These are phyloP conservation scores for Fagopyrum esculentum DNA, from an alignment of 148 eudicot genomes.

Conservation along the genomic window DNA sequence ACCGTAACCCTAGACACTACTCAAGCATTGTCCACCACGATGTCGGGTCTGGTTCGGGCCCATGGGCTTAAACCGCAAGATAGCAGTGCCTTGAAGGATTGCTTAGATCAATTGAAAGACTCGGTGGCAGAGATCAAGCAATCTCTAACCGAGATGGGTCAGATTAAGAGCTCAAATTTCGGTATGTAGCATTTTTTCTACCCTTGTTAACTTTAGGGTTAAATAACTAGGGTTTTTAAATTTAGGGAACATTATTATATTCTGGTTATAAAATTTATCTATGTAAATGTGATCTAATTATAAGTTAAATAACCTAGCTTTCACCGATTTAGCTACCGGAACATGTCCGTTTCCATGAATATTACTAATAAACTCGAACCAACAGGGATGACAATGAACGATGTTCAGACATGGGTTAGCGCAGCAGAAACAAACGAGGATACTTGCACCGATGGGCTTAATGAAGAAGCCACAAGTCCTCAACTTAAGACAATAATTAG, in stretches of 20 bases:
- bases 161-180: not conserved
- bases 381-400: constrained; percentile 12
- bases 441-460: constrained; percentile 30
- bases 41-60: not conserved
- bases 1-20: not conserved
- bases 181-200: too few relatives aligned
- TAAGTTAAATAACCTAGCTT: too few relatives aligned
- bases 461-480: constrained; percentile 17
- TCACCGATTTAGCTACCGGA: too few relatives aligned
- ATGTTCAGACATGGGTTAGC: constrained; percentile 38
- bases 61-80: not conserved
- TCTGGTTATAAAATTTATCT: too few relatives aligned
- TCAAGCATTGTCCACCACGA: not conserved
- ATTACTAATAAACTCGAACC: too few relatives aligned
- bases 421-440: constrained; percentile 31
- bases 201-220: too few relatives aligned
- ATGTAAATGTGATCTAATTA: too few relatives aligned
- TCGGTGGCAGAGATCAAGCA: not conserved
- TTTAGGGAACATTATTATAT: too few relatives aligned
- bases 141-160: not conserved
- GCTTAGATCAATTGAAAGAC: not conserved
- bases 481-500: constrained; percentile 21
- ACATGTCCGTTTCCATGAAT: too few relatives aligned
- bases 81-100: not conserved
- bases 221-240: too few relatives aligned